Evolutionary conservation across 768 basidiomycete genomes (phyloP).

Genomic region (Rhizopogon rudus): DNA sequence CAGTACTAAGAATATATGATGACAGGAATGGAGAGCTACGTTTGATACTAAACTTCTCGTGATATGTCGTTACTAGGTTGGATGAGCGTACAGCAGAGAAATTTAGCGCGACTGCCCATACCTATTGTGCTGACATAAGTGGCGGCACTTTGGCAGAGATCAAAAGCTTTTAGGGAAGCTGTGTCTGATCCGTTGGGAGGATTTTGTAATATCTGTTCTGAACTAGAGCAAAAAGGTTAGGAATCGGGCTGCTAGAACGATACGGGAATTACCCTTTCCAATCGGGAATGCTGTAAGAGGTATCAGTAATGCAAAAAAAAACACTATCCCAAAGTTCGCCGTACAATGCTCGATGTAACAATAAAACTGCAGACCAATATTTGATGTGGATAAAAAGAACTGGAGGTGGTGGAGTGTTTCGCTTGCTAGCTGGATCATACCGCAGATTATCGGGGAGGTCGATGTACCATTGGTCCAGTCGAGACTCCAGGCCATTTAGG

Average conservation of each 20-base stretch:
- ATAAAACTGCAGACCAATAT: constrained; percentile 71
- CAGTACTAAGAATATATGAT: constrained; percentile 64
- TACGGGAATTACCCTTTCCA: constrained; percentile 51
- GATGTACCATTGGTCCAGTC: constrained; percentile 72
- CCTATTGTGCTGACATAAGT: constrained; percentile 64
- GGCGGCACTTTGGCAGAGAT: constrained; percentile 71
- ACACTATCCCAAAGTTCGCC: constrained; percentile 22
- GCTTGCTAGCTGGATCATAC: constrained; percentile 52
- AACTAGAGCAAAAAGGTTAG: constrained; percentile 23
- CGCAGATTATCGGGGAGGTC: constrained; percentile 59
- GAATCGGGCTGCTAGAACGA: neutral
- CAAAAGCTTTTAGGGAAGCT: constrained; percentile 61
- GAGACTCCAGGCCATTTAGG: constrained; percentile 54
- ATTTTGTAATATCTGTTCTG: constrained; percentile 39
- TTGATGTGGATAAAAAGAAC: constrained; percentile 66
- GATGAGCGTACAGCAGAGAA: constrained; percentile 4
- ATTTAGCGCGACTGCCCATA: constrained; percentile 20
- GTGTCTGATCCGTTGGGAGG: constrained; percentile 35
- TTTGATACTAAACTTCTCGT: constrained; percentile 57
- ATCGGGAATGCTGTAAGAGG: constrained; percentile 56
- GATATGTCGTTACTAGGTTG: constrained; percentile 44
- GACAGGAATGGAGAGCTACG: constrained; percentile 61
- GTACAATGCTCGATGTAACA: constrained; percentile 78
- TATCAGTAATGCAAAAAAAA: constrained; percentile 5
- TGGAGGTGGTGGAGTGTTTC: constrained; percentile 54